Conservation (phyloP, 2,329 filamentous ascomycete genomes). For the Verticillium zaregamsianum region DNA sequence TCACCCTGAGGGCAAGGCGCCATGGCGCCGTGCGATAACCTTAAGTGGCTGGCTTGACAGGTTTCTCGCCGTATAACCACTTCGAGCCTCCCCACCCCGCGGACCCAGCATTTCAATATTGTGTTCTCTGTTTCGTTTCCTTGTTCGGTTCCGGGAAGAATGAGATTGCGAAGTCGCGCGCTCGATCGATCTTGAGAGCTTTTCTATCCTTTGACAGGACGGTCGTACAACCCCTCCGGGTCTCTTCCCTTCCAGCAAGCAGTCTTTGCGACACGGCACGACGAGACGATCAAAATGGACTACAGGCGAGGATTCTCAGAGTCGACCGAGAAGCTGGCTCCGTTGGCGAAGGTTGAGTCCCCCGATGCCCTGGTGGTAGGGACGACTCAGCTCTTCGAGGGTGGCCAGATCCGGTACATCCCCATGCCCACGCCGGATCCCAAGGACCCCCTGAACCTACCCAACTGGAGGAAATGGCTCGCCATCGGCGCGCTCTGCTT, state of each 20-base stretch:
- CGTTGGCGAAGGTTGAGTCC: constrained; percentile 11
- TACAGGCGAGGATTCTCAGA: constrained; percentile 13
- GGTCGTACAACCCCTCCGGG: not conserved
- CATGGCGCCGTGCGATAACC: not conserved
- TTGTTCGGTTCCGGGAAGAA: not conserved
- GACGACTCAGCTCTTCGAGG: constrained; percentile 18
- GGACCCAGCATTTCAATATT: not conserved
- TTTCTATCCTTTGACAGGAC: not conserved
- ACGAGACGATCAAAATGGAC: constrained; percentile 4
- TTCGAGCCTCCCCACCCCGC: not conserved
- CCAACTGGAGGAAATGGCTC: constrained; percentile 24
- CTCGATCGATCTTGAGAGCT: not conserved
- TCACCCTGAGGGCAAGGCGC: not conserved
- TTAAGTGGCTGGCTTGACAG: not conserved
- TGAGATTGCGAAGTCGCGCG: not conserved
- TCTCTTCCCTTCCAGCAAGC: not conserved
- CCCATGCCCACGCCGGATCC: constrained; percentile 26
- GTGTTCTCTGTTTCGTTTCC: not conserved
- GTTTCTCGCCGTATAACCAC: not conserved
- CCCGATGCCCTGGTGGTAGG: constrained; percentile 18
- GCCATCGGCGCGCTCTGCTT: constrained; percentile 22
- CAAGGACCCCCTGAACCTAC: constrained; percentile 26
- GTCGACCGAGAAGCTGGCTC: constrained; percentile 15
- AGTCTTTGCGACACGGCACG: not conserved
- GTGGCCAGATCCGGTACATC: constrained; percentile 14